Percentiles rank a stretch among this genome's conserved stretches.
Conservation (phyloP, 306 rosid species). For the Ormosia semicastrata region DNA sequence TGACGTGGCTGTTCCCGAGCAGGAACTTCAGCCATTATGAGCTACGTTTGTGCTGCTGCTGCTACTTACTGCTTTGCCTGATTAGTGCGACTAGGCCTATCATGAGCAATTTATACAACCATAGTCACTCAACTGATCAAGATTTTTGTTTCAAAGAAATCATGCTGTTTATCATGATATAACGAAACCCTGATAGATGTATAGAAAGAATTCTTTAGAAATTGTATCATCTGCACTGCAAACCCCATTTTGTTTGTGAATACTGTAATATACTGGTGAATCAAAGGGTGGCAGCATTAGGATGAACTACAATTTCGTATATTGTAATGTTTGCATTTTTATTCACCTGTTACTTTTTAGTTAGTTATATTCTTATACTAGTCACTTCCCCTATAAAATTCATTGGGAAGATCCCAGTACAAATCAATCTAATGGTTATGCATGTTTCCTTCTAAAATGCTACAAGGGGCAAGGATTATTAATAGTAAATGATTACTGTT, state of each 20-base stretch:
- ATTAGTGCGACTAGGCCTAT: slow-evolving; percentile 19
- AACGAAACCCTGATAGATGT: slow-evolving; percentile 25
- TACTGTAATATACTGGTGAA: slow-evolving; percentile 40
- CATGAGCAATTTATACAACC: slow-evolving; percentile 28
- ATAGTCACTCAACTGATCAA: slow-evolving; percentile 14
- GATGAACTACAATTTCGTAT: slow-evolving; percentile 7
- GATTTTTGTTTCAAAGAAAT: slow-evolving; percentile 36
- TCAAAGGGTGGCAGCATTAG: slow-evolving; percentile 28
- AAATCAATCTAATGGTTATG: too few species aligned
- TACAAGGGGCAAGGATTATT: too few species aligned
- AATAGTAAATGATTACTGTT: background rate
- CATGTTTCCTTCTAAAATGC: too few species aligned
- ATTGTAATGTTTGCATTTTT: background rate
- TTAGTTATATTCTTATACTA: background rate
- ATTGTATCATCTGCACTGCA: slow-evolving; percentile 22
- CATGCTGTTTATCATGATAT: slow-evolving; percentile 31
- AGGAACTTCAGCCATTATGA: slow-evolving; percentile 90
- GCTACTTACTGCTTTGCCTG: slow-evolving; percentile 19
- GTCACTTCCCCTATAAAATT: too few species aligned
- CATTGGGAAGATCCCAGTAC: too few species aligned
- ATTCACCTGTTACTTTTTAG: background rate
- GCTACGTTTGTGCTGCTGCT: slow-evolving; percentile 21
- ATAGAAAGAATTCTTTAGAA: slow-evolving; percentile 29
- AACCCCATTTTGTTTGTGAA: slow-evolving; percentile 40
- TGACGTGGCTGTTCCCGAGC: slow-evolving; percentile 60